A percentile compares a stretch with the other conserved stretches of the same genome.
Conservation (phyloP, 1,284 basidiomycete genomes). For the Anthracocystis setariae region DNA sequence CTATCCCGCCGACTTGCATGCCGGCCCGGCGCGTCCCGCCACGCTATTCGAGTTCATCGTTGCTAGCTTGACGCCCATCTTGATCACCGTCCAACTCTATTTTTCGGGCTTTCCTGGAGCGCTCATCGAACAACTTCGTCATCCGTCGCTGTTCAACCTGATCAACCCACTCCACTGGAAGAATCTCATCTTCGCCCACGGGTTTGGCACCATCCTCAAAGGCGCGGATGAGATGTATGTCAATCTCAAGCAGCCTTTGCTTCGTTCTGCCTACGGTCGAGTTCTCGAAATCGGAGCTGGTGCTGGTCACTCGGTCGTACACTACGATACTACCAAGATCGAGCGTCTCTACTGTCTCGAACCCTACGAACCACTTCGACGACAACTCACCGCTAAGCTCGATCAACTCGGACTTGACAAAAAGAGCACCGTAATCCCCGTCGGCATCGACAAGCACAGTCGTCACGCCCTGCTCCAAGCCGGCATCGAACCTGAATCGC, state of each 20-base stretch:
- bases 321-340: constrained; percentile 49
- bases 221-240: constrained; percentile 20
- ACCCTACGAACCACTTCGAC: constrained; percentile 42
- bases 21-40: constrained; percentile 27
- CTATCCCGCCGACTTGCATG: constrained; percentile 21
- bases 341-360: constrained; percentile 42
- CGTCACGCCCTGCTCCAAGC: constrained; percentile 14
- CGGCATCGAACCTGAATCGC: constrained; percentile 29
- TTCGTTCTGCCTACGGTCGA: constrained; percentile 36
- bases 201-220: constrained; percentile 26
- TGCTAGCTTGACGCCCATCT: constrained; percentile 15
- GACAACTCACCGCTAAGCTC: constrained; percentile 23
- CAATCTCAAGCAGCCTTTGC: constrained; percentile 30
- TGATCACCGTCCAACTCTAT: constrained; percentile 27
- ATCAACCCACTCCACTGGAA: constrained; percentile 49
- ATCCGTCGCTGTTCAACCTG: constrained; percentile 21
- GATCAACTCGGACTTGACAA: constrained; percentile 6
- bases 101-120: constrained; percentile 34
- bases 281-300: constrained; percentile 59
- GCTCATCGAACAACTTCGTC: constrained; percentile 25
- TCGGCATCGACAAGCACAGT: constrained; percentile 22
- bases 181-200: constrained; percentile 34
- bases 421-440: constrained; percentile 43
- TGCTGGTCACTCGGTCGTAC: constrained; percentile 36
- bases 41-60: constrained; percentile 18